Evolutionary conservation across 2,329 filamentous ascomycete genomes (phyloP), one percentile per base, ranked within the genome.

Genomic region (Geosmithia flava): DNA sequence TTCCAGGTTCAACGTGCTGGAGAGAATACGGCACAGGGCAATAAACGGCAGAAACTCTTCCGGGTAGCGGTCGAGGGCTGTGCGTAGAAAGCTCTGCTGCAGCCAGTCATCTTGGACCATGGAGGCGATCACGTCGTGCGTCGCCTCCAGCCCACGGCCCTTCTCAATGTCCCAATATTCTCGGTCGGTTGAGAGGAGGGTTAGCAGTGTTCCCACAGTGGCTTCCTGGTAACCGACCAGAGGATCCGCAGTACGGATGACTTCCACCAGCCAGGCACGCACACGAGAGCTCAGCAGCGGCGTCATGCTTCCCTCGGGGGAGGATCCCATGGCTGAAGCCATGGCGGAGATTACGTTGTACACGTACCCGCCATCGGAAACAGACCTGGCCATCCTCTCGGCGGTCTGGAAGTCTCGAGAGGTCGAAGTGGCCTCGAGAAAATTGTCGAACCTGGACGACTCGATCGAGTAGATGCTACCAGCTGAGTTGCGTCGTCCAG

Each of bases 41-140:
- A 94, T 66, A 56, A 95, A 87, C 1, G 90, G 88, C 2, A 81
- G 65, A 44, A 87, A 82, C 64, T 96, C 91, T 62, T 87, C 91
- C 0, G 91, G 91, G 59, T 89, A 96, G 48, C 91, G 81, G 51
- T 78, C 76, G 42, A 83, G 75, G 7, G 90, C 81, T 59, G 85
- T 77, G 46, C 77, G 70, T 30, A 95, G 78, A 52, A 75, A 79
- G 46, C 67, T 69, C 20, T 71, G 71, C 58, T 84, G 71, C 17
- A 88, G 59, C 42, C 58, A 55, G 10, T 66, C 60, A 45, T 67
- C 63, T 8, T 63, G 59, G 7, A 66, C 45, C 59, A 66, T 62
- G 13, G 56, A 58, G 15, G 61, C 56, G 11, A 61, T 53, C 20
- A 63, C 55, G 54, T 65, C 66, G 50, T 64, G 62, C 42, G 58